Evolutionary conservation across 2,329 filamentous ascomycete genomes (phyloP), one percentile per base, ranked within the genome.

Genomic region (Magnaporthales sp.): DNA sequence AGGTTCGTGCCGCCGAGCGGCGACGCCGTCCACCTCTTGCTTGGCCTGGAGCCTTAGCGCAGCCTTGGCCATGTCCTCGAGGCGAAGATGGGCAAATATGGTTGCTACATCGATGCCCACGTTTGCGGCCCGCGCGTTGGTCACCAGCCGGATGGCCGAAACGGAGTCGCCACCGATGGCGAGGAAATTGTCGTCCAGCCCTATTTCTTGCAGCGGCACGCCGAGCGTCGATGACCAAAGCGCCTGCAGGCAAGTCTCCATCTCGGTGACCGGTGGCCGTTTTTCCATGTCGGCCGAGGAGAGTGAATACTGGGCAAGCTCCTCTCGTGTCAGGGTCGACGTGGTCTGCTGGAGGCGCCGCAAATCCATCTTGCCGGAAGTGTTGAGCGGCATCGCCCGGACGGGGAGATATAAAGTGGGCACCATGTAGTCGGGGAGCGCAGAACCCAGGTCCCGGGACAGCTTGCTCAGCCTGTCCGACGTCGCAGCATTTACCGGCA

Each of bases 121-220:
- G 26, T 22, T 11, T 22, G 27, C 19, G 13, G 26, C 29, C 3
- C 61, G 61, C 61, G 61, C 61, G 24, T 30, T 30, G 15, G 61
- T 30, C 3, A 87, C 86, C 0, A 89, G 75, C 71, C 84, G 86
- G 84, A 89, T 89, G 1, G 85, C 85, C 1, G 80, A 75, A 27
- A 88, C 84, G 0, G 85, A 88, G 74, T 88, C 85, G 26, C 86
- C 86, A 1, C 86, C 85, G 0, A 87, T 78, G 3, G 80, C 79
- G 78, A 88, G 87, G 75, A 88, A 88, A 74, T 82, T 85, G 70
- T 61, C 58, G 13, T 61, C 58, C 11, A 61, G 58, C n/a, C 58
- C 22, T 2, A 29, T 61, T 5, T 26, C 24, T 5, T 13, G 24
- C 3, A 15, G 13, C 58, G 58, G 24, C n/a, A 29, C 24, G 5